phyloP scores from a whole-genome alignment of 1,284 basidiomycete species.

The Porodaedalea pini region DNA sequence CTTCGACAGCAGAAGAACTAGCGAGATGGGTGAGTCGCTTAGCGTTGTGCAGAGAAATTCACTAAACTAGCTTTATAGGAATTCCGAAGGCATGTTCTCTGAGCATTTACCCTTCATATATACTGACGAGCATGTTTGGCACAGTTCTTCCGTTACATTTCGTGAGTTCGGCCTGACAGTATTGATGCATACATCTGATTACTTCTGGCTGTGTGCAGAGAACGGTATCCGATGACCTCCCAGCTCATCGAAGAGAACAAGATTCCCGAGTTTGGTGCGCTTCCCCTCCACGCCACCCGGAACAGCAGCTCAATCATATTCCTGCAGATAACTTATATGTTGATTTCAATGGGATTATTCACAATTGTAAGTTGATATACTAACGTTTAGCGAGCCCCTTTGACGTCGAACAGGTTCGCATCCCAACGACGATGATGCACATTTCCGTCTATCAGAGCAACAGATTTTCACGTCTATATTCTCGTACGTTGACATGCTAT shows the following conservation, averaged over 20 bases:
- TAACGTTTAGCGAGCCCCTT: not conserved
- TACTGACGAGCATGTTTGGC: not conserved
- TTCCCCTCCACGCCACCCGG: not conserved
- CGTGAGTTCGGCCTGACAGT: conserved; percentile 44
- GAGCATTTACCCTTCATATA: conserved; percentile 1
- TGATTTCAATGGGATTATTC: conserved; percentile 98
- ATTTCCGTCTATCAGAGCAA: conserved; percentile 93
- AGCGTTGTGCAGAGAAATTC: not conserved
- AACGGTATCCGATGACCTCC: conserved; percentile 97
- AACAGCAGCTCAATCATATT: not conserved
- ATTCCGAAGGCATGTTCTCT: conserved; percentile 27
- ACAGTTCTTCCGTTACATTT: conserved; percentile 83
- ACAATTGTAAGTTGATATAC: conserved; percentile 69
- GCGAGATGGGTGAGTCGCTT: conserved; percentile 1
- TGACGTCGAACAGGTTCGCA: conserved; percentile 63
- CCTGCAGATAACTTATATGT: conserved; percentile 80
- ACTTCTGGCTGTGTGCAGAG: conserved; percentile 51
- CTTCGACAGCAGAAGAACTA: not conserved
- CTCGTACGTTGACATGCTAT: conserved; percentile 94
- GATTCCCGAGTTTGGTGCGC: conserved; percentile 87
- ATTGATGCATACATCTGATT: not conserved
- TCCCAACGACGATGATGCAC: conserved; percentile 91
- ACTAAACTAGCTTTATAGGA: conserved; percentile 13
- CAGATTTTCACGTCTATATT: conserved; percentile 98
- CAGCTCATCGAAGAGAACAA: conserved; percentile 96